phyloP scores from a whole-genome alignment of 2,329 filamentous ascomycete genomes.

The Tolypocladium endophyticum region DNA sequence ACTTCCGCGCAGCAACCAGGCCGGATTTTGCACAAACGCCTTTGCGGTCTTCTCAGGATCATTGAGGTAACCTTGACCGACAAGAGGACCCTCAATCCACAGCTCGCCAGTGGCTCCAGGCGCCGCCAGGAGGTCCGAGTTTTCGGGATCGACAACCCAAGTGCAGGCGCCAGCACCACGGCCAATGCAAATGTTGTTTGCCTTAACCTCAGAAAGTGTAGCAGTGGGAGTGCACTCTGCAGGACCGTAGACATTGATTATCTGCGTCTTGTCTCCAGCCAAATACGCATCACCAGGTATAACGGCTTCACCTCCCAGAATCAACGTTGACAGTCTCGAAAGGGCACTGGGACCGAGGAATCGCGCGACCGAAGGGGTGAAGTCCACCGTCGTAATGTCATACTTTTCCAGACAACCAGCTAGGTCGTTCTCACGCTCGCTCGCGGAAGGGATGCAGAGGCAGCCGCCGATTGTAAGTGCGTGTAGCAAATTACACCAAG shows the following conservation, averaged over 20 bases:
- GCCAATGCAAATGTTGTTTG: constrained; percentile 2
- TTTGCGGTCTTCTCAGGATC: constrained; percentile 8
- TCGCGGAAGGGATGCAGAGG: constrained; percentile 9
- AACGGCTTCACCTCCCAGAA: constrained; percentile 9
- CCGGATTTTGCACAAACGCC: constrained; percentile 10
- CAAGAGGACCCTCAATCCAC: constrained; percentile 9
- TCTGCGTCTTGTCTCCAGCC: constrained; percentile 4
- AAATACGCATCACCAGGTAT: constrained; percentile 2
- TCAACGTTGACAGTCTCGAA: constrained; percentile 6
- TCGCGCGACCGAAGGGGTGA: constrained; percentile 9
- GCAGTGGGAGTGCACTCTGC: constrained; percentile 7
- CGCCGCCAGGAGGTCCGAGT: constrained; percentile 5
- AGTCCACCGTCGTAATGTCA: constrained; percentile 4
- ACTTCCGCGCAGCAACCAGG: constrained; percentile 3
- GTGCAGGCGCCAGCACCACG: constrained; percentile 1
- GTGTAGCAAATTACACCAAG: constrained; percentile 9
- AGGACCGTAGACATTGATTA: constrained; percentile 13
- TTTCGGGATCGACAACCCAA: constrained; percentile 9
- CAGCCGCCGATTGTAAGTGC: constrained; percentile 9
- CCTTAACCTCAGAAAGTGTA: not conserved
- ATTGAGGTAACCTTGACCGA: constrained; percentile 10
- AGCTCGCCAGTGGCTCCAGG: constrained; percentile 10
- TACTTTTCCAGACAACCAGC: constrained; percentile 3
- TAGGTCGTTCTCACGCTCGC: constrained; percentile 4
- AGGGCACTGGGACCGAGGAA: constrained; percentile 4